Conservation (phyloP, 1,139 yeast genomes). For the Protomyces macrosporus region DNA sequence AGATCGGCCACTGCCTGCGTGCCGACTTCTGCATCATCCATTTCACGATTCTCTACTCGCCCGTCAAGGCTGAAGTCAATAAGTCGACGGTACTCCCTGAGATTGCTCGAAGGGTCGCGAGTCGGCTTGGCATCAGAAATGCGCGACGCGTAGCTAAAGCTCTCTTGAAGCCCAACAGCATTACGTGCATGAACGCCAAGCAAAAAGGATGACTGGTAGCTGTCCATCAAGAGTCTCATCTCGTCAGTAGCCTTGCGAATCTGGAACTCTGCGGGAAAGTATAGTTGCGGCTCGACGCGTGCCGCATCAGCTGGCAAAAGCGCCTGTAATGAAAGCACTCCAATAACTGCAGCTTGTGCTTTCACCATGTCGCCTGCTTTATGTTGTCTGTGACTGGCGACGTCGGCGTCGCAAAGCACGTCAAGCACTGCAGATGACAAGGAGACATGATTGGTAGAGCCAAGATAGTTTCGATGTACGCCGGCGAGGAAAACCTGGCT, state of each 20-base stretch:
- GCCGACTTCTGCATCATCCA: too few species aligned
- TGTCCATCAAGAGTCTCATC: too few species aligned
- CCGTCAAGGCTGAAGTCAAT: too few species aligned
- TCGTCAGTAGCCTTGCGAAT: neutral
- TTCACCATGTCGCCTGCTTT: neutral
- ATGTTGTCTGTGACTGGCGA: neutral
- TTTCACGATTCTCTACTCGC: too few species aligned
- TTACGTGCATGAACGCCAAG: too few species aligned
- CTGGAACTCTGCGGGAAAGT: neutral
- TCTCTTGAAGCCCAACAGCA: too few species aligned
- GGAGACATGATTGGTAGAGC: neutral
- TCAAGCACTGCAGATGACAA: slow-evolving; percentile 2
- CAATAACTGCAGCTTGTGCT: neutral
- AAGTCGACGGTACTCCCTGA: too few species aligned
- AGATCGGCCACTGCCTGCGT: too few species aligned
- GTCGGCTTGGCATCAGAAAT: too few species aligned
- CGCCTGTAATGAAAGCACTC: neutral
- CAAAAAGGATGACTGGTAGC: too few species aligned
- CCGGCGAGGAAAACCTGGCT: slow-evolving; percentile 15
- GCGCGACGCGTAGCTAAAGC: too few species aligned
- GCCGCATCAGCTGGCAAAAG: neutral
- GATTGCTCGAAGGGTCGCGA: too few species aligned
- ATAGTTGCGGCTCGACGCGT: neutral
- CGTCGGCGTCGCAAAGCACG: slow-evolving; percentile 12
- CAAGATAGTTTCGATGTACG: slow-evolving; percentile 25